Evolutionary conservation across 1,284 basidiomycete genomes (phyloP), one percentile per base, ranked within the genome.

Genomic region (Cystobasidium slooffiae): DNA sequence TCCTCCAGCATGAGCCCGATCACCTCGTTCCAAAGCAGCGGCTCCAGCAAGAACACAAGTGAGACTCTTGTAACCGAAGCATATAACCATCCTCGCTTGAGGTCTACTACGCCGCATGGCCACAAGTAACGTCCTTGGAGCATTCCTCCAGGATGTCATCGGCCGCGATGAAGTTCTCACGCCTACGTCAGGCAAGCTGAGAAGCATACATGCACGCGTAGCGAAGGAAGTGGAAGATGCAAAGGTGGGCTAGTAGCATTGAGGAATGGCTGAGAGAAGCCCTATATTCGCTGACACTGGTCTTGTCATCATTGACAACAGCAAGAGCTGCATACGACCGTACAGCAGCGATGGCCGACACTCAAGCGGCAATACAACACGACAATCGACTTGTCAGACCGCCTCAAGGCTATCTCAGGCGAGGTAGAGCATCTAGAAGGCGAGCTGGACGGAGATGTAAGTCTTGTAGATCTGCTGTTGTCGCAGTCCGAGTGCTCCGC

Each of bases 291-390:
- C 31, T 31, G 31, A 31, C 31, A 31, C 31, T 31, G 31, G 1
- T 31, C 31, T 31, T 31, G 31, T 31, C 31, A 31, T 31, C 31
- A 31, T 31, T 5, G 31, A 2, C 31, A 31, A 12, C 52, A 73
- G 70, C 39, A 56, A 55, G 49, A 65, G 53, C 70, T 73, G 9
- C 70, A 73, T 63, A 14, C 22, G 20, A 73, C 70, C 14, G 70
- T 73, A 8, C 62, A 73, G 63, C 6, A 39, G 39, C 62, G 66
- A 59, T 73, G 70, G 70, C 62, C 70, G n/a, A 52, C 47, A n/a
- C 52, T 73, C 39, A 44, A 55, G 47, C 49, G 37, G n/a, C 70
- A 73, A 44, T 61, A 51, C 37, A 49, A 51, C n/a, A 59, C 61
- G 16, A 66, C 70, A 14, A 49, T 39, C 7, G 52, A 73, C 44